These are phyloP conservation scores for Candida suzukii DNA, from an alignment of 805 yeast species.

Conservation along the genomic window DNA sequence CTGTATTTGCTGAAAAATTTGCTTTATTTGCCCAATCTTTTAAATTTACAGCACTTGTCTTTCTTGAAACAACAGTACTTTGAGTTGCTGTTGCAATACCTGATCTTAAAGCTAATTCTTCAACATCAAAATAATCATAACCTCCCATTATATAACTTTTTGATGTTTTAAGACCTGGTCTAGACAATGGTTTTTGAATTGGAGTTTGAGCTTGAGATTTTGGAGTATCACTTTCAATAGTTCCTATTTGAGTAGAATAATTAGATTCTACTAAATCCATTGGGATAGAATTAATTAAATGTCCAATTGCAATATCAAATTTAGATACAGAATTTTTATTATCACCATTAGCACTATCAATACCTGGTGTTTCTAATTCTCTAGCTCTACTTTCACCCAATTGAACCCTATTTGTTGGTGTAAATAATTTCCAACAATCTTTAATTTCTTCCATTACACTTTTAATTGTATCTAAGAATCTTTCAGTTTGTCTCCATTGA, in stretches of 20 bases:
- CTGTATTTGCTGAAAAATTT: not conserved
- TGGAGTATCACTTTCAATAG: conserved; percentile 3
- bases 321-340: not conserved
- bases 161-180: not conserved
- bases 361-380: conserved; percentile 16
- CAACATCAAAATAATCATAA: conserved; percentile 55
- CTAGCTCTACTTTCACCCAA: conserved; percentile 12
- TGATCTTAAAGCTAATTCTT: conserved; percentile 43
- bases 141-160: conserved; percentile 41
- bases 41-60: conserved; percentile 16
- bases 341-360: not conserved
- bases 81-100: conserved; percentile 20
- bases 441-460: conserved; percentile 42
- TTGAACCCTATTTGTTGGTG: not conserved
- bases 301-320: conserved; percentile 14
- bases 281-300: conserved; percentile 25
- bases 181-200: not conserved
- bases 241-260: conserved; percentile 11
- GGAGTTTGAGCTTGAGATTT: not conserved
- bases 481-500: conserved; percentile 52
- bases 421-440: conserved; percentile 23
- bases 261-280: conserved; percentile 24
- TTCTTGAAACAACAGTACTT: conserved; percentile 21
- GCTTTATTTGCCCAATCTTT: not conserved
- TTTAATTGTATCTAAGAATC: conserved; percentile 47